Conservation (phyloP, 2,329 filamentous ascomycete genomes). For the Aspergillus melleus region DNA sequence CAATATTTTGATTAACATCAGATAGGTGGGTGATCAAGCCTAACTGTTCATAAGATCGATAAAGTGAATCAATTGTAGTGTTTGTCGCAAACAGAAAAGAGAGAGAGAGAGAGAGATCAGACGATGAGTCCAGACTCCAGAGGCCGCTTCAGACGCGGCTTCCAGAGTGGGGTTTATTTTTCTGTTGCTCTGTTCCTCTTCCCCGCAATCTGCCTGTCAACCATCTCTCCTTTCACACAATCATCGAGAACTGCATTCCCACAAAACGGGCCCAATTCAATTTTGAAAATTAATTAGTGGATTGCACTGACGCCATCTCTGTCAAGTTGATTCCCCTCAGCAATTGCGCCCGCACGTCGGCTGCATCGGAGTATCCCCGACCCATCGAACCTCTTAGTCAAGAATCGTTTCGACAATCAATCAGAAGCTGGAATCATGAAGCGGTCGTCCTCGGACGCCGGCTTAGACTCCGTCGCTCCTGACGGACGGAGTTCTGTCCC, state of each 20-base stretch:
- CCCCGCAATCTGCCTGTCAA: no score
- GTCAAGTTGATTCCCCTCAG: slow-evolving; percentile 2
- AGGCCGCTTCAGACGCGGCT: no score
- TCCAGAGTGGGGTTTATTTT: not conserved
- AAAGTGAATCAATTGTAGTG: no score
- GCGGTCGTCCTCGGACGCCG: slow-evolving; percentile 38
- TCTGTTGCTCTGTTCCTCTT: not conserved
- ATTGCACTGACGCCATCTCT: not conserved
- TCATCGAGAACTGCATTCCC: not conserved
- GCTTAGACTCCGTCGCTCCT: slow-evolving; percentile 25
- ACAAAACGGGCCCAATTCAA: not conserved
- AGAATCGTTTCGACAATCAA: slow-evolving; percentile 4
- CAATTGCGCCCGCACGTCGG: slow-evolving; percentile 13
- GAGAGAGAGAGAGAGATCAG: no score
- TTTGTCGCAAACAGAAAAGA: no score
- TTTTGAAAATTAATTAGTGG: not conserved
- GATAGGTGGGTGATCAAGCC: no score
- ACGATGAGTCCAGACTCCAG: no score
- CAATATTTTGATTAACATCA: no score
- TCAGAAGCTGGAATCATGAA: slow-evolving; percentile 28
- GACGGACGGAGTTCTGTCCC: slow-evolving; percentile 27
- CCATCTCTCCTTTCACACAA: not conserved
- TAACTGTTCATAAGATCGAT: no score
- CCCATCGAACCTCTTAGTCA: slow-evolving; percentile 7
- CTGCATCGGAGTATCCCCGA: slow-evolving; percentile 29